Conservation (phyloP, 352 stramenopile genomes). For the Sclerospora graminicola region DNA sequence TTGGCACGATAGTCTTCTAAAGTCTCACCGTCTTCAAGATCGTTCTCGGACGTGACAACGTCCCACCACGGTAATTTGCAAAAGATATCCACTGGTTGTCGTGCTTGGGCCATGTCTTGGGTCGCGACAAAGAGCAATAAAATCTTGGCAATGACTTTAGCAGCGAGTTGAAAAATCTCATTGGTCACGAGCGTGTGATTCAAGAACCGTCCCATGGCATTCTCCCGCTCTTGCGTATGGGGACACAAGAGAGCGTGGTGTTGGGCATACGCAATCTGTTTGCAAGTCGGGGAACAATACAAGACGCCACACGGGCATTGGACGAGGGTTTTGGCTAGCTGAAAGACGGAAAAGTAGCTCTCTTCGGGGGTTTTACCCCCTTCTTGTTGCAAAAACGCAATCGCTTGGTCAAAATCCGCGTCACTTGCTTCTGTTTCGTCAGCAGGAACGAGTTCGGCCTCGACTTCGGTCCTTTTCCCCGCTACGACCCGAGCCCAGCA, state of each 20-base stretch:
- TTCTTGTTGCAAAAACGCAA: conserved; percentile 55
- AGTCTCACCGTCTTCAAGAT: conserved; percentile 47
- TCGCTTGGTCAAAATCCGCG: conserved; percentile 44
- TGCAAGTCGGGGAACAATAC: conserved; percentile 82
- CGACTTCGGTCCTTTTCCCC: conserved; percentile 20
- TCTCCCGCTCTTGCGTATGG: conserved; percentile 22
- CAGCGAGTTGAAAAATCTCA: conserved; percentile 90
- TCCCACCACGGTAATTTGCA: conserved; percentile 89
- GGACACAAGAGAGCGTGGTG: conserved; percentile 79
- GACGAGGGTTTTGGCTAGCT: conserved; percentile 40
- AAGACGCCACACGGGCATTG: conserved; percentile 60
- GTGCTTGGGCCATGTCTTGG: conserved; percentile 40
- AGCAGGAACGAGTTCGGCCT: conserved; percentile 28
- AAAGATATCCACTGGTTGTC: conserved; percentile 77
- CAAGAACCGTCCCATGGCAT: conserved; percentile 72
- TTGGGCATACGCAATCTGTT: conserved; percentile 45
- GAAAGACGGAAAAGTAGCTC: conserved; percentile 67
- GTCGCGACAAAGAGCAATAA: conserved; percentile 47
- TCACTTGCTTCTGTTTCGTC: conserved; percentile 33
- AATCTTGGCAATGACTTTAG: conserved; percentile 75
- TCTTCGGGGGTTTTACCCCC: conserved; percentile 50
- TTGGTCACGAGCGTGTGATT: conserved; percentile 82
- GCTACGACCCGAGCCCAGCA: conserved; percentile 46
- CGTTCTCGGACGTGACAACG: conserved; percentile 61
- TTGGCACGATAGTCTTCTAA: conserved; percentile 53